Evolutionary conservation across 1,284 basidiomycete species (phyloP), one percentile per base, ranked within the genome.

Genomic region (Gymnopus androsaceus): DNA sequence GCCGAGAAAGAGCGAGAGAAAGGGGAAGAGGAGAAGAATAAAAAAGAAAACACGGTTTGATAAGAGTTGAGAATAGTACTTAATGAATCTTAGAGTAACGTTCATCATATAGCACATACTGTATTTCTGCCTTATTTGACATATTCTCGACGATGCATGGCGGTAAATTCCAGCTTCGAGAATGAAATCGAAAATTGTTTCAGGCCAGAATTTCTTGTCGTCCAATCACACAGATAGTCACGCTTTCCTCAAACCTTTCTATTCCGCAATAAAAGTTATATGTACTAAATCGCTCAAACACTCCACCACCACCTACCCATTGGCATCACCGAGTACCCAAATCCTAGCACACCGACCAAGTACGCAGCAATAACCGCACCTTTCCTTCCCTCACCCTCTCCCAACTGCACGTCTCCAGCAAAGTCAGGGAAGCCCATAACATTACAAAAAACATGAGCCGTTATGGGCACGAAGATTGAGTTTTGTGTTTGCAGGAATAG

Each of bases 371-470:
- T 15, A n/a, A 53, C 42, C 51, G 8, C 15, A 9, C 34, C 34
- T 38, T 27, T 50, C 42, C 33, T 45, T n/a, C 51, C 51, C 4
- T 19, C 65, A n/a, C 48, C 19, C 21, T 21, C 34, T 15, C 51
- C 56, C 23, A 21, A 51, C 7, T 38, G 14, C 21, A 59, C 3
- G 46, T 59, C 23, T 80, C 60, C 64, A 1, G 52, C 63, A 21
- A 77, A 71, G 15, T 78, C 76, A 8, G 94, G 94, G n/a, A 95
- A 64, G 1, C 95, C 95, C 93, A 98, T 95, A 44, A 90, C 68
- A 68, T 99, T 99, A 76, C 96, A 98, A 66, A 95, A 94, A 3
- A 90, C 75, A 70, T 99, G 96, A 0, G 92, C 83, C 30, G 81
- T 70, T 52, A 94, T 77, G 0, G 92, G 78, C 0, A 84, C 79